Evolutionary conservation across 1,284 basidiomycete genomes (phyloP), one percentile per base, ranked within the genome.

Genomic region (Tilletia indica): DNA sequence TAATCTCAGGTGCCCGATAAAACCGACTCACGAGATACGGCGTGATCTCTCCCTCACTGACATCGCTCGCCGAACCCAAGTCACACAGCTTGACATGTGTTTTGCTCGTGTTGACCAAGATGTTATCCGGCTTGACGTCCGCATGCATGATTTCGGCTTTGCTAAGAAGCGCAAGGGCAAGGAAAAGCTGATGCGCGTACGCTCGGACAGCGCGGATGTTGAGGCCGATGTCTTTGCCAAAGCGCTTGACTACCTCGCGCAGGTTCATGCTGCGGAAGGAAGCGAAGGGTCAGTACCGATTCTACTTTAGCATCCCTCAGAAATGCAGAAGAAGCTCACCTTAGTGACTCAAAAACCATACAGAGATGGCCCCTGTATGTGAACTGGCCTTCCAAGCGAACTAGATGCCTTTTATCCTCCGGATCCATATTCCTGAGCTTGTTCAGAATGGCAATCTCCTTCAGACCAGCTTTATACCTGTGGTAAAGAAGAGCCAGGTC

Each of bases 1-100:
- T 99, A 83, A 99, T 98, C 86, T 99, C 97, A 1, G 97, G 97
- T 0, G 97, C 96, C 66, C 97, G 92, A 84, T 99, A 99, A 86
- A 99, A 99, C 61, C 97, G 88, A 77, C 93, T 95, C 71, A 99
- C 97, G 71, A 99, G 90, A 85, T 99, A 99, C 2, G 97, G 97
- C 1, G 97, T 98, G 77, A 99, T 95, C 63, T 98, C 97, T 8
- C 47, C 51, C 85, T 98, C 95, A 25, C 91, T 91, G 0, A 92
- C 91, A 83, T 97, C 94, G 8, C 92, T 92, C 0, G 97, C 97
- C 0, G 94, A 97, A 51, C 97, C 97, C 51, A 99, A 87, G 86
- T 99, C 97, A 82, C 95, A 98, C 2, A 99, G 86, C 86, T 99
- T 99, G 71, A 99, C 86, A 6, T 93, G 86, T 0, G 93, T 94